Percentiles rank a stretch among this genome's conserved stretches.
phyloP scores from a whole-genome alignment of 2,329 filamentous ascomycete species.

The Colletotrichum brevisporum region DNA sequence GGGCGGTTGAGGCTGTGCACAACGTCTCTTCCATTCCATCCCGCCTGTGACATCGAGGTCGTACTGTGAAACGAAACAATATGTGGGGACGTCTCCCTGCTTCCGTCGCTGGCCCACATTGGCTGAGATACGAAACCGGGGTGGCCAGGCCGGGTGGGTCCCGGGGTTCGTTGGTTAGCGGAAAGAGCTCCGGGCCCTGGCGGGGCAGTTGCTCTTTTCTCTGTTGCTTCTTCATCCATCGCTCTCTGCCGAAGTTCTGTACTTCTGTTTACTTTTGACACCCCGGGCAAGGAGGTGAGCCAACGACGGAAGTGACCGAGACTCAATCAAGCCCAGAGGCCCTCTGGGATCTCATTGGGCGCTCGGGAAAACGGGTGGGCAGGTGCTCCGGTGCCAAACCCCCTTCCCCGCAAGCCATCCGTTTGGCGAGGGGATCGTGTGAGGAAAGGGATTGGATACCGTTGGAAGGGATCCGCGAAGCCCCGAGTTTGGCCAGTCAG shows the following conservation, averaged over 20 bases:
- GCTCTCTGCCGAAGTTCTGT: background rate
- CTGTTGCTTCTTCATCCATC: background rate
- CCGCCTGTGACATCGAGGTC: too few species aligned
- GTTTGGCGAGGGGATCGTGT: slow-evolving; percentile 14
- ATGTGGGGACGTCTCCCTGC: slow-evolving; percentile 6
- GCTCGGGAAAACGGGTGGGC: background rate
- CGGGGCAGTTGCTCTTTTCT: background rate
- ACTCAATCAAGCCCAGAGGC: slow-evolving; percentile 16
- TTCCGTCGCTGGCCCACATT: slow-evolving; percentile 13
- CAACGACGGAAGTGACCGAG: slow-evolving; percentile 24
- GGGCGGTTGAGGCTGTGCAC: slow-evolving; percentile 4
- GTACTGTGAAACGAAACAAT: slow-evolving; percentile 36
- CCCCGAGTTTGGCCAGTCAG: slow-evolving; percentile 5
- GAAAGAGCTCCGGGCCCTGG: slow-evolving; percentile 21
- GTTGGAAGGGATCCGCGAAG: slow-evolving; percentile 25
- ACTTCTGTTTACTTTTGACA: background rate
- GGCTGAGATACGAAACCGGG: slow-evolving; percentile 28
- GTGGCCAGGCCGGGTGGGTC: background rate
- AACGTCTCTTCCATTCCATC: background rate
- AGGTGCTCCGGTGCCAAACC: background rate
- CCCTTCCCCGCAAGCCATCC: background rate
- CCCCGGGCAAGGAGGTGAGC: background rate
- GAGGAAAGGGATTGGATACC: slow-evolving; percentile 26
- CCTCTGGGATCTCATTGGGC: background rate
- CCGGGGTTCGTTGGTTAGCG: background rate